Evolutionary conservation across 768 basidiomycete species (phyloP).

Genomic region (Thelephora aurantiotincta): DNA sequence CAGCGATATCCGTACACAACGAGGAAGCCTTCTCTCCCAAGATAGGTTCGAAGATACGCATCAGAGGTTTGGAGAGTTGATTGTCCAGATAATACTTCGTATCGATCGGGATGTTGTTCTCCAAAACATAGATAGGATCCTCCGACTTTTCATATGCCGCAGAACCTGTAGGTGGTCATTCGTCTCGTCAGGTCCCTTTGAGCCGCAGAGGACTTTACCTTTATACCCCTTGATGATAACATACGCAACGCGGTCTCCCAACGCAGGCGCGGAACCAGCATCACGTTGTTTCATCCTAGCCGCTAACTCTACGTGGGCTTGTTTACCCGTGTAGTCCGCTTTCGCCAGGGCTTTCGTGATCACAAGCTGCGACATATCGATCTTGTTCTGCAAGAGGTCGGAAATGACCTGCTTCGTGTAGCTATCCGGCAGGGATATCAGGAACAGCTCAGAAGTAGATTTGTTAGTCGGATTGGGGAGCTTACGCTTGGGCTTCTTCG

Average conservation of each 20-base stretch:
- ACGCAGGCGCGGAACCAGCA: conserved; percentile 92
- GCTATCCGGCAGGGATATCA: conserved; percentile 22
- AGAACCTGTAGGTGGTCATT: conserved; percentile 39
- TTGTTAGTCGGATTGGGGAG: conserved; percentile 3
- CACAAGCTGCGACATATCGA: conserved; percentile 98
- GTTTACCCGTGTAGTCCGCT: conserved; percentile 86
- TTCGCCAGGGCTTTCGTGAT: conserved; percentile 97
- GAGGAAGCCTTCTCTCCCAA: conserved; percentile 83
- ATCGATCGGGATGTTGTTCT: conserved; percentile 96
- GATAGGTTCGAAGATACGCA: conserved; percentile 98
- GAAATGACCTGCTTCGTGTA: conserved; percentile 91
- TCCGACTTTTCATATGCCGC: conserved; percentile 99
- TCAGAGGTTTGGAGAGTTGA: conserved; percentile 89
- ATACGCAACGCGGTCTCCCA: conserved; percentile 98
- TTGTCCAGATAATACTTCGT: conserved; percentile 98
- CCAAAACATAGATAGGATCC: conserved; percentile 92
- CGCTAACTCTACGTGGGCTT: conserved; percentile 92
- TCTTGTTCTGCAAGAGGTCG: conserved; percentile 88
- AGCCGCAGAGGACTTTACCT: conserved; percentile 27
- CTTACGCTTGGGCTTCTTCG: conserved; percentile 82
- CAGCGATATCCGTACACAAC: conserved; percentile 39
- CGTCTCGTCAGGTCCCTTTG: not conserved
- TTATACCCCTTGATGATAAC: conserved; percentile 96
- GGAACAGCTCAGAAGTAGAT: conserved; percentile 1
- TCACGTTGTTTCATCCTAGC: conserved; percentile 94